Evolutionary conservation across 164 flowering plant genomes (phyloP).

Genomic region (Chloranthus sessilifolius): DNA sequence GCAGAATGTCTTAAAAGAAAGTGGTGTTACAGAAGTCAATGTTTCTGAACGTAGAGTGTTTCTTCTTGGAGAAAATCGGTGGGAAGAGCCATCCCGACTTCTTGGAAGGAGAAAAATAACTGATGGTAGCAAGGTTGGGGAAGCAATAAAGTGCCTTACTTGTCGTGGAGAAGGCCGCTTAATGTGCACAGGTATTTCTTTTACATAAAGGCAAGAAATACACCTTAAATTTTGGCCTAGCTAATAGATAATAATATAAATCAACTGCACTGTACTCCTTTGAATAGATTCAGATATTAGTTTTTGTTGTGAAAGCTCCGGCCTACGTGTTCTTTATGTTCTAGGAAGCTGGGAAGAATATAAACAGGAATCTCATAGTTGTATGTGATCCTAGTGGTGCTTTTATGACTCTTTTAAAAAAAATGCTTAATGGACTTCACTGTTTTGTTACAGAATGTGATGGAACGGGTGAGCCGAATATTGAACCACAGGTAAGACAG

Average conservation of each 20-base stretch:
- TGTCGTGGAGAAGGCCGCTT: conserved; percentile 90
- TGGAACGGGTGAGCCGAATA: conserved; percentile 89
- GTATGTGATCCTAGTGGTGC: too few species aligned
- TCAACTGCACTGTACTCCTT: too few species aligned
- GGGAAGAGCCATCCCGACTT: conserved; percentile 96
- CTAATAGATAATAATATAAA: too few species aligned
- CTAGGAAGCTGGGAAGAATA: too few species aligned
- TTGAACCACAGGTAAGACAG: conserved; percentile 69
- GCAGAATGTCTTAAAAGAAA: conserved; percentile 38
- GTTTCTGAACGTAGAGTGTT: conserved; percentile 58
- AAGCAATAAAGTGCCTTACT: conserved; percentile 43
- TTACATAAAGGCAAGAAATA: too few species aligned
- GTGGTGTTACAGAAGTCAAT: conserved; percentile 31
- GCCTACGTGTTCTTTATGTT: too few species aligned
- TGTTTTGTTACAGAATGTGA: conserved; percentile 70
- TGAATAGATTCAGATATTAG: too few species aligned
- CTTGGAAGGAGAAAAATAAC: conserved; percentile 23
- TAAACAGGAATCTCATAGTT: too few species aligned
- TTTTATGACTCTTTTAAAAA: background rate
- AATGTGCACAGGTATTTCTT: conserved; percentile 60
- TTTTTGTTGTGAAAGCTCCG: too few species aligned
- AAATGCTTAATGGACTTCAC: background rate
- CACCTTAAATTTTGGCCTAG: too few species aligned
- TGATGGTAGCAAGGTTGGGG: conserved; percentile 17
- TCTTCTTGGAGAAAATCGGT: conserved; percentile 95